Percentiles rank a stretch among this genome's conserved stretches.
phyloP scores from a whole-genome alignment of 106 monocot genomes.

The Apostasia shenzhenica region DNA sequence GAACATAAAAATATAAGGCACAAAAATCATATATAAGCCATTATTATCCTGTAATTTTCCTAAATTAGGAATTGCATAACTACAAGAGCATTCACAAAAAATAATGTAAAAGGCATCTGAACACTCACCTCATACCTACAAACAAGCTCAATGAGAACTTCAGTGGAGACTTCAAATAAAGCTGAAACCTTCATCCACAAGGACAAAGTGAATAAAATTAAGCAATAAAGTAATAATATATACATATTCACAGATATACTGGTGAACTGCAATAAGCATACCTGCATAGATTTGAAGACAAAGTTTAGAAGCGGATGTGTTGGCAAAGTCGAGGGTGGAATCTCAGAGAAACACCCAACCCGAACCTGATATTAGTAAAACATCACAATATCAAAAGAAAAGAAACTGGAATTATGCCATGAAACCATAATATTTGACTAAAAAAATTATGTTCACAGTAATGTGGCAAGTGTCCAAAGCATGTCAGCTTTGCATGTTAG shows the following conservation, averaged over 20 bases:
- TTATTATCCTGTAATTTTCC: no score
- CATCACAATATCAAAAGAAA: background rate
- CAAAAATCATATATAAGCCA: no score
- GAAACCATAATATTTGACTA: no score
- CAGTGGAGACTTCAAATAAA: conserved; percentile 89
- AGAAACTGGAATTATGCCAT: no score
- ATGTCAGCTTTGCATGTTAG: no score
- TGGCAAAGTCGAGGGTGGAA: conserved; percentile 40
- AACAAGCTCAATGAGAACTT: conserved; percentile 89
- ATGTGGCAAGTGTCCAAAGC: no score
- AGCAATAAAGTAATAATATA: background rate
- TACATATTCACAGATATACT: background rate
- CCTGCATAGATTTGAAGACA: conserved; percentile 87
- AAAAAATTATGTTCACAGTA: no score
- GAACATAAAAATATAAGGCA: no score
- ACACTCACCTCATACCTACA: conserved; percentile 73
- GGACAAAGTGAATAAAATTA: conserved; percentile 3
- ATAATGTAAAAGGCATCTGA: background rate
- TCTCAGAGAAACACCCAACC: conserved; percentile 87
- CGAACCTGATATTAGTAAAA: conserved; percentile 53
- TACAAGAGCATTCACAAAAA: no score
- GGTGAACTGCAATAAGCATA: conserved; percentile 9
- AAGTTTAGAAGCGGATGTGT: conserved; percentile 84
- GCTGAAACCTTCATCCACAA: conserved; percentile 42
- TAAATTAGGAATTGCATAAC: no score